Conservation (phyloP, 1,139 yeast genomes). For the Pichia norvegensis region DNA sequence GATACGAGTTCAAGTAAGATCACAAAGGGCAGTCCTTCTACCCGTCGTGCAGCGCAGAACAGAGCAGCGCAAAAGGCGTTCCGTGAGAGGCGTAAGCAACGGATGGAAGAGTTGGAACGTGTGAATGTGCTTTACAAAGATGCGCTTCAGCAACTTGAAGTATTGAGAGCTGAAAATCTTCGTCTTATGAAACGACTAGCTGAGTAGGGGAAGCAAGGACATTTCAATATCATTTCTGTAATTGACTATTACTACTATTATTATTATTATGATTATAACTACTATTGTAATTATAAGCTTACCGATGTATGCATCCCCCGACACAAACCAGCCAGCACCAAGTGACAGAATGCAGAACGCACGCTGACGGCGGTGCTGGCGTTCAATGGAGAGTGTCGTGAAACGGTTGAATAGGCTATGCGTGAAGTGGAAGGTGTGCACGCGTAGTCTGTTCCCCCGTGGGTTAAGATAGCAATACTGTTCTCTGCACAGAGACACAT, state of each 20-base stretch:
- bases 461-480: background rate
- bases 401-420: background rate
- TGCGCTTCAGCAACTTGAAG: constrained; percentile 5
- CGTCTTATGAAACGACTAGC: constrained; percentile 3
- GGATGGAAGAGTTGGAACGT: constrained; percentile 68
- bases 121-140: constrained; percentile 41
- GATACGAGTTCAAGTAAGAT: background rate
- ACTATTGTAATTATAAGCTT: background rate
- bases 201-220: background rate
- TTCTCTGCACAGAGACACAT: constrained; percentile 20
- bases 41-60: constrained; percentile 85
- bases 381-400: background rate
- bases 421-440: background rate
- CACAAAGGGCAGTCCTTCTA: constrained; percentile 46
- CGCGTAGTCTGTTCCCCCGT: background rate
- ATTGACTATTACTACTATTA: no score
- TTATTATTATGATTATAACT: background rate
- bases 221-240: no score
- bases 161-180: constrained; percentile 5
- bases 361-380: background rate
- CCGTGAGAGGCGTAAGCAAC: constrained; percentile 69
- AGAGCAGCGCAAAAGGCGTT: constrained; percentile 85
- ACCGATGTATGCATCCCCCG: background rate
- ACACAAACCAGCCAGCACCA: background rate
- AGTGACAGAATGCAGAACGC: background rate